phyloP scores from a whole-genome alignment of 768 basidiomycete species.

The Clathrus columnatus region DNA sequence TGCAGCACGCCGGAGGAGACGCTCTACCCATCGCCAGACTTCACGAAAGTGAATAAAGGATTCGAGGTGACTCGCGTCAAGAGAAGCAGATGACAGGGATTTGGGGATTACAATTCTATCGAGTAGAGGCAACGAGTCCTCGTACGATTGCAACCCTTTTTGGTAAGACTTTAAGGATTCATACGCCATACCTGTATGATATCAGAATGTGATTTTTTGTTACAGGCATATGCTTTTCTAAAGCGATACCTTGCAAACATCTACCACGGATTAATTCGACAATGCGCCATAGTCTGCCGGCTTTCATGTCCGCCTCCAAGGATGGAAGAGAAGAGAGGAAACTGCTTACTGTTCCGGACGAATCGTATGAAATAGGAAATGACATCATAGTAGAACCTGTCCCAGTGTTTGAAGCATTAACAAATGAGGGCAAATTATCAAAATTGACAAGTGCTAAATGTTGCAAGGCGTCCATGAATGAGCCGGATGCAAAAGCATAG shows the following conservation, averaged over 20 bases:
- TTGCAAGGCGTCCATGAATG: slow-evolving; percentile 52
- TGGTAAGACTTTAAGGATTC: slow-evolving; percentile 48
- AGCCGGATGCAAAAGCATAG: slow-evolving; percentile 69
- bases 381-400: slow-evolving; percentile 2
- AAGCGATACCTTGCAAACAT: slow-evolving; percentile 82
- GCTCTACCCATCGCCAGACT: slow-evolving; percentile 79
- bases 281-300: slow-evolving; percentile 66
- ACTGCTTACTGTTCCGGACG: slow-evolving; percentile 1
- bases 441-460: slow-evolving; percentile 41
- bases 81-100: slow-evolving; percentile 22
- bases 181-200: slow-evolving; percentile 57
- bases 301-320: slow-evolving; percentile 39
- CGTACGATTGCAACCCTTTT: slow-evolving; percentile 50
- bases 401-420: slow-evolving; percentile 8
- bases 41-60: slow-evolving; percentile 68
- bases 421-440: background rate
- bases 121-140: slow-evolving; percentile 47
- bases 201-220: background rate
- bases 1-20: slow-evolving; percentile 73
- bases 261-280: slow-evolving; percentile 66
- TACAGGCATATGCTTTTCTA: slow-evolving; percentile 16
- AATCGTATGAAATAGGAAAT: slow-evolving; percentile 25
- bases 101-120: slow-evolving; percentile 35
- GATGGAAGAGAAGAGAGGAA: background rate
- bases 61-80: slow-evolving; percentile 33